These are phyloP conservation scores for Erythrophleum fordii DNA, from an alignment of 306 rosid species.

Conservation along the genomic window DNA sequence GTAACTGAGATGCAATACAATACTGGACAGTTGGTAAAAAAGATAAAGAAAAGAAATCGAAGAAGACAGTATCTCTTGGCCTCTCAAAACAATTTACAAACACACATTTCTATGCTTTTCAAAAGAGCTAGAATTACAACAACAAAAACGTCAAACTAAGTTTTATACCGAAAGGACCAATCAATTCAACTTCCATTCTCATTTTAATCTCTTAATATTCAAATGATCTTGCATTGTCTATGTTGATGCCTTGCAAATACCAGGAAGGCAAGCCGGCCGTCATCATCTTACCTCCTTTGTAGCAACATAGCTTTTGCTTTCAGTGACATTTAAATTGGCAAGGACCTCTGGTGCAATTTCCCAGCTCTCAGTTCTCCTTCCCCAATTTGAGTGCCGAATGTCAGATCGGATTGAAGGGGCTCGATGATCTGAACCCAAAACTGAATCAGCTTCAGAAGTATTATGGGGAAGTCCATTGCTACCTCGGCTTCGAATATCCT, in stretches of 20 bases:
- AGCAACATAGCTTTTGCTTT: slow-evolving; percentile 67
- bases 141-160: slow-evolving; percentile 32
- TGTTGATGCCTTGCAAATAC: slow-evolving; percentile 36
- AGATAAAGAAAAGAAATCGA: slow-evolving; percentile 7
- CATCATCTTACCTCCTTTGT: slow-evolving; percentile 54
- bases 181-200: slow-evolving; percentile 41
- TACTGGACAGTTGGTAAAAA: slow-evolving; percentile 35
- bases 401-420: slow-evolving; percentile 79
- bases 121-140: slow-evolving; percentile 47
- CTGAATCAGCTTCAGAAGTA: slow-evolving; percentile 68
- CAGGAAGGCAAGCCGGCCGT: slow-evolving; percentile 38
- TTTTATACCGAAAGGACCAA: slow-evolving; percentile 41
- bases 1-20: slow-evolving; percentile 39
- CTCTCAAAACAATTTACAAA: slow-evolving; percentile 57
- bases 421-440: slow-evolving; percentile 73
- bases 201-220: slow-evolving; percentile 37
- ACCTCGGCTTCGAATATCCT: slow-evolving; percentile 74
- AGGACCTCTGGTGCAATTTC: slow-evolving; percentile 73
- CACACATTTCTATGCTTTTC: slow-evolving; percentile 58
- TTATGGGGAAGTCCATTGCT: slow-evolving; percentile 67
- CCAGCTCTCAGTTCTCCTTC: slow-evolving; percentile 81
- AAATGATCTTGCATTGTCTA: slow-evolving; percentile 40
- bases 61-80: slow-evolving; percentile 47
- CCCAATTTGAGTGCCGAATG: slow-evolving; percentile 81
- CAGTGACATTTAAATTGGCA: slow-evolving; percentile 66